Evolutionary conservation across 2,329 filamentous ascomycete genomes (phyloP).

Genomic region (Exophiala alcalophila): DNA sequence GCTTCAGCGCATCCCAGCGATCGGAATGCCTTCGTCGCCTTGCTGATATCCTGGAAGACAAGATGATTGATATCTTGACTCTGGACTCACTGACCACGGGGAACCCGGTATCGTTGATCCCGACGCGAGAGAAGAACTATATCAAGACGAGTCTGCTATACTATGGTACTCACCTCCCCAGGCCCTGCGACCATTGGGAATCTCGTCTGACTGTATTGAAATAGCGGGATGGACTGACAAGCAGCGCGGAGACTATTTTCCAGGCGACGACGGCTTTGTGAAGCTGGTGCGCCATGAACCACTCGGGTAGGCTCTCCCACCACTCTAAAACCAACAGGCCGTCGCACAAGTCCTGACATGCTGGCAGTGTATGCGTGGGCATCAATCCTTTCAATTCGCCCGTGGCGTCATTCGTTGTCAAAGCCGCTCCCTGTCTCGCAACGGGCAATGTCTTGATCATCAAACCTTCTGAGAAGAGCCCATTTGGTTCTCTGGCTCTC

Average conservation of each 20-base stretch:
- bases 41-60: constrained; percentile 40
- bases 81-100: constrained; percentile 25
- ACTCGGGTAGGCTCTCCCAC: constrained; percentile 27
- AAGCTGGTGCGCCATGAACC: constrained; percentile 31
- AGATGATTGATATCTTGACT: constrained; percentile 36
- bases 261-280: constrained; percentile 29
- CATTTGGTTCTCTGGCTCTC: constrained; percentile 9
- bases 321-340: not conserved
- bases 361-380: constrained; percentile 29
- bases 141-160: constrained; percentile 14
- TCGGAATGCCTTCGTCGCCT: constrained; percentile 28
- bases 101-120: constrained; percentile 31
- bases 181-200: no score
- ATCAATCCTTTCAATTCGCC: constrained; percentile 45
- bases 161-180: no score
- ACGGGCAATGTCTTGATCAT: constrained; percentile 33
- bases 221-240: constrained; percentile 25
- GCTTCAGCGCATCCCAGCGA: constrained; percentile 28
- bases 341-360: not conserved
- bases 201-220: not conserved
- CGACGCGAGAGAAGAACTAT: constrained; percentile 12
- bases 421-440: constrained; percentile 40
- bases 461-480: constrained; percentile 27
- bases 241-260: constrained; percentile 24
- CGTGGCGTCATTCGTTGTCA: constrained; percentile 39